Conservation (phyloP, 441 rosid genomes). For the Aquilaria agallochum region DNA sequence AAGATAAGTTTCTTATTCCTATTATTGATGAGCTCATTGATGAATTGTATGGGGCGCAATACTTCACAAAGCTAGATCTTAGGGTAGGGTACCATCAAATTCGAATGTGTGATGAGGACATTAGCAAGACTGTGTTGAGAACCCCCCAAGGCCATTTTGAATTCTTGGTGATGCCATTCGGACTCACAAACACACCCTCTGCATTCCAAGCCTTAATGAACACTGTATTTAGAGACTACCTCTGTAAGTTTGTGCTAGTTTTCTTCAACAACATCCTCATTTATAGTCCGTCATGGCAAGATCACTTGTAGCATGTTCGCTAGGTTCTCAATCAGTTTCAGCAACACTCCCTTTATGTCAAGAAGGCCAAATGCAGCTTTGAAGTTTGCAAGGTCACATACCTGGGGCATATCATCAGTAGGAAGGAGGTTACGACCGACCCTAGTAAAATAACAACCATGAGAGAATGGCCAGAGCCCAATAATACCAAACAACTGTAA, state of each 20-base stretch:
- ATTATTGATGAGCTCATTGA: too few species aligned
- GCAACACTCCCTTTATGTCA: not conserved
- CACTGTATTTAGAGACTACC: not conserved
- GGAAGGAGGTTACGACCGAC: not conserved
- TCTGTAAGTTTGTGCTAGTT: not conserved
- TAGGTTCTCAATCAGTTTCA: not conserved
- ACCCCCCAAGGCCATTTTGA: too few species aligned
- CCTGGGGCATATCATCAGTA: not conserved
- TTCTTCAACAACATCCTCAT: not conserved
- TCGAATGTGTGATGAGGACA: too few species aligned
- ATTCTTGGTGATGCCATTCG: not conserved
- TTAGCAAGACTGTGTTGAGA: too few species aligned
- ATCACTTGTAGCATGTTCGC: not conserved
- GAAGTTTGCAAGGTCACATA: not conserved
- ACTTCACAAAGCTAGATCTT: too few species aligned
- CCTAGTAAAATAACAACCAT: not conserved
- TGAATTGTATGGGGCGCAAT: too few species aligned
- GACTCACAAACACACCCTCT: not conserved
- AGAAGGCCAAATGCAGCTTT: not conserved
- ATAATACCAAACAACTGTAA: not conserved
- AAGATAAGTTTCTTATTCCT: too few species aligned
- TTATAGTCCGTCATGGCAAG: not conserved
- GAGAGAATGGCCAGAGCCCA: not conserved
- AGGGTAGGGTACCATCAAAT: too few species aligned
- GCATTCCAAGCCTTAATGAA: not conserved